Base-by-base conservation (phyloP, 805 yeast species). In the Metschnikowia drakensbergensis region DNA sequence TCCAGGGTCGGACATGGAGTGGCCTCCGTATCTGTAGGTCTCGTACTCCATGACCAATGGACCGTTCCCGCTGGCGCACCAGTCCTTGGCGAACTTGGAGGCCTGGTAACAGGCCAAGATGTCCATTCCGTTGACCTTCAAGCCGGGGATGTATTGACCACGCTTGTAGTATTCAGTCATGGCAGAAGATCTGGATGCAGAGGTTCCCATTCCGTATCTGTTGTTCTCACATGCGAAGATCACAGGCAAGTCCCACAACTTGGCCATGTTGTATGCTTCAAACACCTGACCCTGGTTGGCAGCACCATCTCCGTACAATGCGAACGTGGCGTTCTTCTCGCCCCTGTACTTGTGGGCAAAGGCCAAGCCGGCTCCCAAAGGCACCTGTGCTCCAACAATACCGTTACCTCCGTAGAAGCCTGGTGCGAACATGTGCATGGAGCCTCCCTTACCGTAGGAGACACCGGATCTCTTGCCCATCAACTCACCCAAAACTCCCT, bases 1-100 rank as follows among this genome's bases (percentile, higher is more conserved):
- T 81, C 99, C 99, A 65, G 99, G 99, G 76, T 94, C 99, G 60
- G 98, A 92, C 98, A 94, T 94, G 61, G 99, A 94, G 83, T 94
- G 99, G 72, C 99, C 99, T 79, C 98, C 98, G 72, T 94, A 94
- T 81, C 99, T 87, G 79, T 94, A 94, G 62, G 99, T 94, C 79
- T 91, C 97, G 75, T 86, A 94, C 80, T 94, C 99, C 60, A 94
- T 67, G 47, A 94, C 96, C 60, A 94, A 74, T 57, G 99, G 99
- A 57, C 98, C 99, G 66, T 92, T 91, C 66, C 96, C 97, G 53
- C 84, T 75, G 54, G 86, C 79, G 71, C 88, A 79, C 96, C 96
- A 94, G 72, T 92, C 96, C 78, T 90, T 91, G 65, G 98, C 98
- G 64, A 88, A 94, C 75, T 86, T 88, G 62, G 97, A 87, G 54